A percentile compares a stretch with the other conserved stretches of the same genome.
Evolutionary conservation across 306 rosid species (phyloP).

Genomic region (Hippophae tibetana): DNA sequence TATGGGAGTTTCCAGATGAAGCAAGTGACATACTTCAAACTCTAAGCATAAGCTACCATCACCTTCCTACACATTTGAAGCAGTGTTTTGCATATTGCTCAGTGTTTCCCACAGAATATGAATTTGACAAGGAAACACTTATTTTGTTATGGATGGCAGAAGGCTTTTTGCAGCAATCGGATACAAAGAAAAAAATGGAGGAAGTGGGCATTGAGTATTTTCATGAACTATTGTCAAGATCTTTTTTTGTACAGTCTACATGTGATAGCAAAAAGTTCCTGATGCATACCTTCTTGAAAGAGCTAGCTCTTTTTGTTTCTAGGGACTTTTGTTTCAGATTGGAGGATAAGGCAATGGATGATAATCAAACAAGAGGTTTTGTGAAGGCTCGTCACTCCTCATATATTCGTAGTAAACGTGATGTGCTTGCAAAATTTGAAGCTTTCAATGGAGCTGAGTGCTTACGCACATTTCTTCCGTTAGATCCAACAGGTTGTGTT

Average conservation of each 20-base stretch:
- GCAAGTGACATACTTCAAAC: constrained; percentile 29
- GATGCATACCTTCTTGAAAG: constrained; percentile 22
- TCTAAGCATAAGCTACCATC: constrained; percentile 20
- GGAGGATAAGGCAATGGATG: constrained; percentile 8
- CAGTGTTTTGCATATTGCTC: constrained; percentile 26
- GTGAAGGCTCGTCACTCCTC: constrained; percentile 30
- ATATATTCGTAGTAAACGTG: constrained; percentile 20
- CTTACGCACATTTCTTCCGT: constrained; percentile 27
- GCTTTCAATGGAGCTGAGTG: constrained; percentile 12
- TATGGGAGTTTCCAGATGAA: constrained; percentile 35
- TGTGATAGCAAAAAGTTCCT: constrained; percentile 3
- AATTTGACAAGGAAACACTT: constrained; percentile 24
- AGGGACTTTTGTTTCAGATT: constrained; percentile 26
- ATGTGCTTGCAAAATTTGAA: constrained; percentile 19
- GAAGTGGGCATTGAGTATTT: constrained; percentile 27
- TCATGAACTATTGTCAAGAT: constrained; percentile 25
- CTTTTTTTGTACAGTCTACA: constrained; percentile 17
- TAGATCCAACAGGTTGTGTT: constrained; percentile 22
- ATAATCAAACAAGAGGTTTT: constrained; percentile 7
- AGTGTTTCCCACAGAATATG: constrained; percentile 14
- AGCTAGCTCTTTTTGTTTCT: constrained; percentile 24
- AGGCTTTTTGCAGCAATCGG: constrained; percentile 28
- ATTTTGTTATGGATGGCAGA: constrained; percentile 31
- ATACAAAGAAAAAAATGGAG: constrained; percentile 16
- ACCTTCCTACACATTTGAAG: constrained; percentile 30